phyloP scores from a whole-genome alignment of 2,329 filamentous ascomycete genomes.

The Botryotinia convoluta region DNA sequence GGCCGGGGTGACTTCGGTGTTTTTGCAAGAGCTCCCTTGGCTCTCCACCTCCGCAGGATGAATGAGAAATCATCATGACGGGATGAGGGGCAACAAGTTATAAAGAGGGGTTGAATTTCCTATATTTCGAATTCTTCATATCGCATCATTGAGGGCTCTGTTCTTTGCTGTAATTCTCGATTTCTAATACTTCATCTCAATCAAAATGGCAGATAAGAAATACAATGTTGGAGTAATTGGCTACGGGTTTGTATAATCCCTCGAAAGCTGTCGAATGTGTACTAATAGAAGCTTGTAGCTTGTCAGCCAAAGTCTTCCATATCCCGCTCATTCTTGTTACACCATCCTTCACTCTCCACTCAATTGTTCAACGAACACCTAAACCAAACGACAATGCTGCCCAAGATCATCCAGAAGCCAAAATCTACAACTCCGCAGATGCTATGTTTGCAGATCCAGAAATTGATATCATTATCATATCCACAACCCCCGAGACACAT shows the following conservation, averaged over 20 bases:
- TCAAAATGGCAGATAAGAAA: slow-evolving; percentile 12
- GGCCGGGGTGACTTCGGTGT: neutral
- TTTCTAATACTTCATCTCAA: too few species aligned
- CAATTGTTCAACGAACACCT: slow-evolving; percentile 73
- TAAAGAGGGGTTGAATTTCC: neutral
- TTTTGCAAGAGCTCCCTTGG: neutral
- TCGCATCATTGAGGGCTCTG: neutral
- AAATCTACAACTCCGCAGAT: slow-evolving; percentile 61
- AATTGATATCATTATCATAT: slow-evolving; percentile 68
- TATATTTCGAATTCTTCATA: neutral
- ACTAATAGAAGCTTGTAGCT: slow-evolving; percentile 36
- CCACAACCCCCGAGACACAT: slow-evolving; percentile 70
- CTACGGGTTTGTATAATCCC: slow-evolving; percentile 43
- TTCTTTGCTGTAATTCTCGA: neutral
- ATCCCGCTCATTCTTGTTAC: slow-evolving; percentile 72
- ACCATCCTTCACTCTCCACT: slow-evolving; percentile 64
- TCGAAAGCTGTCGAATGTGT: neutral
- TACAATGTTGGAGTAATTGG: slow-evolving; percentile 57
- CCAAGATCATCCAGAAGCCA: slow-evolving; percentile 62
- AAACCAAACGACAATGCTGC: slow-evolving; percentile 63
- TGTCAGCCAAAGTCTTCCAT: slow-evolving; percentile 77
- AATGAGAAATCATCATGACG: neutral
- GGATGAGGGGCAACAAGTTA: neutral
- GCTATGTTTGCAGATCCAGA: slow-evolving; percentile 62
- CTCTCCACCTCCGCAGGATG: neutral